Base-by-base conservation (phyloP, 140 eudicot genomes). In the Senecio squalidus region DNA sequence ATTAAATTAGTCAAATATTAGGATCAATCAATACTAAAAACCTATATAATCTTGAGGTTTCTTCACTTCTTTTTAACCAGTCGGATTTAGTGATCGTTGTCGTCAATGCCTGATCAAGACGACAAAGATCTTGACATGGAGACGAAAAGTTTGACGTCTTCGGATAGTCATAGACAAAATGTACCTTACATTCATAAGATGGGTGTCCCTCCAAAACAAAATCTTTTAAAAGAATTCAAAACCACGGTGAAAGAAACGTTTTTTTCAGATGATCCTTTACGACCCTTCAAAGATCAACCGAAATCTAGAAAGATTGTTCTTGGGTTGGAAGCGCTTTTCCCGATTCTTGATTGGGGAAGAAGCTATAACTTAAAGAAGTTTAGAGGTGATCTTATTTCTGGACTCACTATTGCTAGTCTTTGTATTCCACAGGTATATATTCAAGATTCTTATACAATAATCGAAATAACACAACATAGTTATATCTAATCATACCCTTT, bases 331-430 rank as follows among this genome's bases (percentile, higher is more conserved):
- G 89, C 96, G 25, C 30, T 88, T 34, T 88, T 88, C 61, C 96
- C 96, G 2, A 81, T 88, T 56, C 78, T 88, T 27, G 84, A 81
- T 3, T 88, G 96, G 96, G 86, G 84, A 29, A 62, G 82, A 71
- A 60, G 53, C 28, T 88, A 88, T 38, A 80, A 78, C 69, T 28
- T 78, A n/a, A 28, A 47, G 0, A 88, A 88, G 53, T 78, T 88
- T 38, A 76, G 74, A 67, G 89, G 94, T 16, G 96, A 88, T 68
- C 73, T 88, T 30, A 80, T 88, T 49, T 62, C 96, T 60, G 96
- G 96, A n/a, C 80, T 88, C 68, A 88, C 95, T 59, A 80, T 86
- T 75, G 95, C 95, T 9, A 86, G 89, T 57, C 93, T 86, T 33
- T 77, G 85, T 65, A 88, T 88, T 45, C 96, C 96, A 46, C 94